These are phyloP conservation scores for Cordyceps tenuipes DNA, from an alignment of 2,329 filamentous ascomycete genomes.

Conservation along the genomic window DNA sequence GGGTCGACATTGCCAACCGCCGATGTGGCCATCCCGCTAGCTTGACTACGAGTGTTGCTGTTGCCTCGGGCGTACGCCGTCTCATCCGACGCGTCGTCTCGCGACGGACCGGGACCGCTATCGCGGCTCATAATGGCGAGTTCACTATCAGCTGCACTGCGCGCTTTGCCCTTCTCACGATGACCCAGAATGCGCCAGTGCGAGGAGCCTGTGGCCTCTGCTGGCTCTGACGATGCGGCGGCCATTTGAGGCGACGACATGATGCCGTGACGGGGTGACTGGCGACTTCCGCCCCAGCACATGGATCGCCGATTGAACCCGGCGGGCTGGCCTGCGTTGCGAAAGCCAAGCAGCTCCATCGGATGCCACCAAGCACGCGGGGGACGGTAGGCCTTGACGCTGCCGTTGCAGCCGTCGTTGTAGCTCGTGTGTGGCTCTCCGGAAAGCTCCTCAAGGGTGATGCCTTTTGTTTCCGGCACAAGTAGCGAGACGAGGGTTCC, in stretches of 20 bases:
- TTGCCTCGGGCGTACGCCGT: background rate
- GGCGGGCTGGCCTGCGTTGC: conserved; percentile 41
- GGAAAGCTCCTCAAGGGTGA: conserved; percentile 63
- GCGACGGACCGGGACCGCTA: background rate
- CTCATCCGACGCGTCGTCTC: conserved; percentile 4
- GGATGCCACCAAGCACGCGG: conserved; percentile 24
- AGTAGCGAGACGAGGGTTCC: conserved; percentile 61
- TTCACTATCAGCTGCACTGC: conserved; percentile 1
- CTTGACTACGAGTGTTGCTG: conserved; percentile 10
- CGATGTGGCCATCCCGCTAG: background rate
- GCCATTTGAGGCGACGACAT: conserved; percentile 30
- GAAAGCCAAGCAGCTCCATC: conserved; percentile 41
- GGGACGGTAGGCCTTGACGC: conserved; percentile 26
- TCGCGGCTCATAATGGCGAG: conserved; percentile 11
- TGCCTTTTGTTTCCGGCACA: conserved; percentile 69
- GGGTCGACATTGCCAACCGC: background rate
- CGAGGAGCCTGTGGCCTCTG: background rate
- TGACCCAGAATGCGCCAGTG: background rate
- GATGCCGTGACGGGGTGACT: conserved; percentile 29
- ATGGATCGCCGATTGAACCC: conserved; percentile 36
- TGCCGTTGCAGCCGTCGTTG: conserved; percentile 43
- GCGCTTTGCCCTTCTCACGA: background rate
- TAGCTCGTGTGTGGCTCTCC: conserved; percentile 57
- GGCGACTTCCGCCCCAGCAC: background rate
- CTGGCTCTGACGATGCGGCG: background rate